phyloP scores from a whole-genome alignment of 2,329 filamentous ascomycete species.

The Arthrobotrys musiformis region DNA sequence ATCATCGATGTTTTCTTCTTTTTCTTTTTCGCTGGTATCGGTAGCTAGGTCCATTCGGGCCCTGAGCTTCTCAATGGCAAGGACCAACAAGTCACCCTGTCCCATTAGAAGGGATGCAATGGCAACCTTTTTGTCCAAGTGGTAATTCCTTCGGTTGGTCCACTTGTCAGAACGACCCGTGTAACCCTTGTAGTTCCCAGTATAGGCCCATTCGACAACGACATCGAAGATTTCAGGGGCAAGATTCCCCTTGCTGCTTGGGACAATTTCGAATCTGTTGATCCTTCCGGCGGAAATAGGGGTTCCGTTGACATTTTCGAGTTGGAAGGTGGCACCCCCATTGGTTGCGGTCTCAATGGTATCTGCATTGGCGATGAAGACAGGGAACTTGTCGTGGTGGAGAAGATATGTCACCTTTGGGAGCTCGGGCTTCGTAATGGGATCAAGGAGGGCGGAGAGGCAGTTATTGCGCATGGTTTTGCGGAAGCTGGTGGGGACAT shows the following conservation, averaged over 20 bases:
- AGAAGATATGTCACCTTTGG: constrained; percentile 23
- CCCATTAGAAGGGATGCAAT: constrained; percentile 19
- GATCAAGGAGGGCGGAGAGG: constrained; percentile 1
- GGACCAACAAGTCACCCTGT: neutral
- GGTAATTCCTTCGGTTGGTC: neutral
- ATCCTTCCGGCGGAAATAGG: constrained; percentile 13
- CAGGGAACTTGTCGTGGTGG: constrained; percentile 11
- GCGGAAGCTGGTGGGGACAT: neutral
- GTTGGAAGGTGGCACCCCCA: neutral
- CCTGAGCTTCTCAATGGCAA: constrained; percentile 21
- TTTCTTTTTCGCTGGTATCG: neutral
- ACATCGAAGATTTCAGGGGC: neutral
- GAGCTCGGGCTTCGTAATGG: neutral
- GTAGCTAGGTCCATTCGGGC: constrained; percentile 7
- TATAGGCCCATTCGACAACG: constrained; percentile 32
- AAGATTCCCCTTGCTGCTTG: constrained; percentile 14
- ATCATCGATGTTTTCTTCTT: neutral
- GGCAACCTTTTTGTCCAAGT: constrained; percentile 25
- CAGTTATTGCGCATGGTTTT: neutral
- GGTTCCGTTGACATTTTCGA: neutral
- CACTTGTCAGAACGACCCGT: neutral
- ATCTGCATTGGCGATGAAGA: constrained; percentile 1
- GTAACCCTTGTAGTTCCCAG: neutral
- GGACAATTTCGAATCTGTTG: constrained; percentile 26
- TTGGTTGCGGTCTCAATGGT: neutral